These are phyloP conservation scores for Groenewaldozyma salmanticensis DNA, from an alignment of 805 yeast species.

Conservation along the genomic window DNA sequence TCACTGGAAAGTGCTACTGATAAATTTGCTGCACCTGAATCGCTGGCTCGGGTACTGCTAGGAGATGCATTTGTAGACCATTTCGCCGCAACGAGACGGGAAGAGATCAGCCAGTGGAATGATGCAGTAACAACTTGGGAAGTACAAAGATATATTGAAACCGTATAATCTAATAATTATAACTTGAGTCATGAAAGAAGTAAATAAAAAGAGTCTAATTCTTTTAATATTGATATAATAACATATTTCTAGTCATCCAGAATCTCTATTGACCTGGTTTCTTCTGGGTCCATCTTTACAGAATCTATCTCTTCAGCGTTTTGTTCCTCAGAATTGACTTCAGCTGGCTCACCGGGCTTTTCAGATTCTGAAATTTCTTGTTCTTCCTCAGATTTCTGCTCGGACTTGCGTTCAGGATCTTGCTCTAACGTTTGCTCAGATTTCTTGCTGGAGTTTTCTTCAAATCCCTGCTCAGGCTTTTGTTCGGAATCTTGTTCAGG, in stretches of 20 bases:
- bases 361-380: not conserved
- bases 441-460: not conserved
- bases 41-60: conserved; percentile 27
- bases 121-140: conserved; percentile 30
- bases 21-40: conserved; percentile 17
- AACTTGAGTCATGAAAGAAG: not conserved
- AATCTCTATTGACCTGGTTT: not conserved
- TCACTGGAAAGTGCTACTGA: conserved; percentile 21
- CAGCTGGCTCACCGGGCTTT: not conserved
- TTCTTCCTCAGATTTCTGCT: not conserved
- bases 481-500: too few species aligned
- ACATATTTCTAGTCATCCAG: not conserved
- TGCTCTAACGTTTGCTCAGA: not conserved
- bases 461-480: not conserved
- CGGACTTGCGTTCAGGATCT: not conserved
- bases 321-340: not conserved
- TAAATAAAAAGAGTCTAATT: too few species aligned
- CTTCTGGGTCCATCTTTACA: not conserved
- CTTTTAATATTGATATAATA: too few species aligned
- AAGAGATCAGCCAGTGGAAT: conserved; percentile 22
- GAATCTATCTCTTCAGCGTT: not conserved
- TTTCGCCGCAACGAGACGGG: conserved; percentile 23
- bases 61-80: conserved; percentile 31
- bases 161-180: conserved; percentile 14
- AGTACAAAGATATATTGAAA: conserved; percentile 25